Evolutionary conservation across 768 basidiomycete species (phyloP).

Genomic region (Suillus lakei): DNA sequence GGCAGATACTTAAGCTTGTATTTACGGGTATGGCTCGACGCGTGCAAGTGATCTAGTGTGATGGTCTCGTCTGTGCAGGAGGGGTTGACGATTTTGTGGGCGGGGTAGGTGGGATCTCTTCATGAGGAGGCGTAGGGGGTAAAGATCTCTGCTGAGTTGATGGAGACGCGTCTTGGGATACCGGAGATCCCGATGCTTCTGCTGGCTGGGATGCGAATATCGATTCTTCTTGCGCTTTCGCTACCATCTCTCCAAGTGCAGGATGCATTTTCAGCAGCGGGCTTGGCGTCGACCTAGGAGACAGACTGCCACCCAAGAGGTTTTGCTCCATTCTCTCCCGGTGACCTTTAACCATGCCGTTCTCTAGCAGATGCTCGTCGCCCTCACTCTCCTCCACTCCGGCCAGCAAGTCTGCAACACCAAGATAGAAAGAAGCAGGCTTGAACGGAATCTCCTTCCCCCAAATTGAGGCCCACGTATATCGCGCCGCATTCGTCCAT

Average conservation of each 20-base stretch:
- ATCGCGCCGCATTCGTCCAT: conserved; percentile 89
- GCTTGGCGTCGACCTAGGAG: conserved; percentile 1
- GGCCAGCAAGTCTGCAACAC: conserved; percentile 79
- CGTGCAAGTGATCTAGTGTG: conserved; percentile 2
- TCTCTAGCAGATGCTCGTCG: neutral
- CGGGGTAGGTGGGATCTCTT: neutral
- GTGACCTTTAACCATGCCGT: neutral
- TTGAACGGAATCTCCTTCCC: conserved; percentile 92
- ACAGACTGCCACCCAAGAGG: neutral
- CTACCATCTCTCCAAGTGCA: conserved; percentile 7
- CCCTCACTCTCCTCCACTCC: conserved; percentile 70
- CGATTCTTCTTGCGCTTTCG: conserved; percentile 2
- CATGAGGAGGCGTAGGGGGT: neutral
- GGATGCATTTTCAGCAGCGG: conserved; percentile 2
- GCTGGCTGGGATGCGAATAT: neutral
- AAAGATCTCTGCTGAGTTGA: neutral
- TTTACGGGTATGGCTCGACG: neutral
- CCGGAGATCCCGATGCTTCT: neutral
- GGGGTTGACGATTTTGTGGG: neutral
- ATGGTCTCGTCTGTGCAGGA: neutral
- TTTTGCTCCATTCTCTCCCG: neutral
- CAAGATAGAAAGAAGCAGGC: conserved; percentile 89
- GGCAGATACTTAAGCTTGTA: conserved; percentile 2
- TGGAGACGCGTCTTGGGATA: neutral
- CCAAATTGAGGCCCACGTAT: conserved; percentile 87